Evolutionary conservation across 495 filamentous ascomycete species (phyloP).

Genomic region (Bacidia rubella): DNA sequence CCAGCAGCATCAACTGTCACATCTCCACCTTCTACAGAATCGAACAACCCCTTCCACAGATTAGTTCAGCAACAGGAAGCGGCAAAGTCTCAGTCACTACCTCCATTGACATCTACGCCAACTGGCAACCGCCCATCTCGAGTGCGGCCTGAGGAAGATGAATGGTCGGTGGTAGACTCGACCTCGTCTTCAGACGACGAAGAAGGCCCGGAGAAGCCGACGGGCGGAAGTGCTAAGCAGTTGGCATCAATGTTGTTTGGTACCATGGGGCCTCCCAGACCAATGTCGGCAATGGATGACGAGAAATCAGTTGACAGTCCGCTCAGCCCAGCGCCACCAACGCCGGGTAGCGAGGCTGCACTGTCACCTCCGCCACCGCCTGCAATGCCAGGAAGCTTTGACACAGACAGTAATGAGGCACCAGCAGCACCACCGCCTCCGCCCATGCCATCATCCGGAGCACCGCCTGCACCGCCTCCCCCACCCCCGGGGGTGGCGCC

Average conservation of each 20-base stretch:
- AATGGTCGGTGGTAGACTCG: slow-evolving; percentile 74
- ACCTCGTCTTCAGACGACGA: slow-evolving; percentile 50
- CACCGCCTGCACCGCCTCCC: slow-evolving; percentile 31
- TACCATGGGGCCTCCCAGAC: slow-evolving; percentile 89
- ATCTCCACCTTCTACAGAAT: slow-evolving; percentile 31
- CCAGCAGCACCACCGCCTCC: slow-evolving; percentile 28
- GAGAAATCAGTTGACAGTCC: slow-evolving; percentile 36
- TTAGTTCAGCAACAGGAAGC: slow-evolving; percentile 52
- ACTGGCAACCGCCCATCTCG: slow-evolving; percentile 36
- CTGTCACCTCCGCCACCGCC: slow-evolving; percentile 28
- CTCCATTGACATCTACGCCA: slow-evolving; percentile 25
- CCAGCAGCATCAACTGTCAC: slow-evolving; percentile 15
- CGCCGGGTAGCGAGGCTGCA: slow-evolving; percentile 9
- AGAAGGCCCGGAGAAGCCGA: slow-evolving; percentile 59
- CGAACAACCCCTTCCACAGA: slow-evolving; percentile 94
- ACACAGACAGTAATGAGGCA: slow-evolving; percentile 18
- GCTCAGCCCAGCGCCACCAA: slow-evolving; percentile 10
- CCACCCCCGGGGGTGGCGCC: slow-evolving; percentile 19
- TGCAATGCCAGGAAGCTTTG: slow-evolving; percentile 27
- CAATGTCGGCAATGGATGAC: slow-evolving; percentile 68
- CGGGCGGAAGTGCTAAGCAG: slow-evolving; percentile 71
- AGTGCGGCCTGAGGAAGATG: slow-evolving; percentile 61
- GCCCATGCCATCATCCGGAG: slow-evolving; percentile 38
- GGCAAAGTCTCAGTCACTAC: slow-evolving; percentile 29
- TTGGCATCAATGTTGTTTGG: slow-evolving; percentile 90